Conservation (phyloP, 192 early-diverging fungal genomes). For the Coemansia sp. region DNA sequence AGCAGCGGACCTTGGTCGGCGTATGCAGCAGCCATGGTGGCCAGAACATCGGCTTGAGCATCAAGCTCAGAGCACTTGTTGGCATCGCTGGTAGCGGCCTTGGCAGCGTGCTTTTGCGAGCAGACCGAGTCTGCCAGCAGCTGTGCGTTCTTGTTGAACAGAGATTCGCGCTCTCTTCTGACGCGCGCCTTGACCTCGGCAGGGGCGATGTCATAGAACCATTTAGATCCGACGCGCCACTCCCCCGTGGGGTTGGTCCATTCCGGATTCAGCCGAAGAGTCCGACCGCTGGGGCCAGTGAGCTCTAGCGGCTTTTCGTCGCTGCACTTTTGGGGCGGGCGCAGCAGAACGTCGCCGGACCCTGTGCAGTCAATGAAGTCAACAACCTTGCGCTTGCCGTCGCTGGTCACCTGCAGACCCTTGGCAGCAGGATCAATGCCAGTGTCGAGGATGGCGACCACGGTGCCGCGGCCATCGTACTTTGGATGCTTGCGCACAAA, state of each 20-base stretch:
- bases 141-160: constrained; percentile 38
- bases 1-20: constrained; percentile 76
- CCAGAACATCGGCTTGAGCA: constrained; percentile 67
- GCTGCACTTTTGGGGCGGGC: constrained; percentile 51
- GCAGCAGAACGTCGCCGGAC: constrained; percentile 70
- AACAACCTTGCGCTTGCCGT: constrained; percentile 88
- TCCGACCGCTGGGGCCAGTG: constrained; percentile 74
- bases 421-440: constrained; percentile 92
- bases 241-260: constrained; percentile 85
- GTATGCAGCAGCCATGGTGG: constrained; percentile 61
- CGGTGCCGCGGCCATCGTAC: constrained; percentile 87
- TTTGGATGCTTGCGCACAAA: constrained; percentile 78
- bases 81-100: constrained; percentile 13
- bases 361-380: constrained; percentile 97
- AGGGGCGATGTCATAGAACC: constrained; percentile 76
- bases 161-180: constrained; percentile 54
- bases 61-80: constrained; percentile 50
- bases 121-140: constrained; percentile 23
- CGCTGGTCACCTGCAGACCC: constrained; percentile 83
- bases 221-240: constrained; percentile 84
- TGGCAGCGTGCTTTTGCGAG: constrained; percentile 34
- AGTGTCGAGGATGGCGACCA: constrained; percentile 91
- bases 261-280: constrained; percentile 63
- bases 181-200: constrained; percentile 45
- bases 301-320: constrained; percentile 56